phyloP scores from a whole-genome alignment of 306 rosid species.

The Herpetospermum pedunculosum region DNA sequence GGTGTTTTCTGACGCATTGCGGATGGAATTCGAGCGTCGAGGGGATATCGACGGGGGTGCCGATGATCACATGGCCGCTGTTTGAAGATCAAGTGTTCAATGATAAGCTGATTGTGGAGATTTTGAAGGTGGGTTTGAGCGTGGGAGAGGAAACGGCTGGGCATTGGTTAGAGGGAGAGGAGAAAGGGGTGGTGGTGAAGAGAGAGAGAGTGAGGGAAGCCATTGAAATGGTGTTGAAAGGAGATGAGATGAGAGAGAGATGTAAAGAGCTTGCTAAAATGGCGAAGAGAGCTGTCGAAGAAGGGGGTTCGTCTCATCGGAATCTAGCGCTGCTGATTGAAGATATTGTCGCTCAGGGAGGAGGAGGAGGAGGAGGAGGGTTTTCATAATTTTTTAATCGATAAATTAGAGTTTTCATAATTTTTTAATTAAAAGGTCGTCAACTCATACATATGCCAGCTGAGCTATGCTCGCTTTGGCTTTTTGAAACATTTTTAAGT shows the following conservation, averaged over 20 bases:
- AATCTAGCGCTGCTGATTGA: constrained; percentile 25
- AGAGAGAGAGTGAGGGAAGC: constrained; percentile 24
- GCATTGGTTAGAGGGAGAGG: constrained; percentile 30
- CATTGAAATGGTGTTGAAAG: constrained; percentile 27
- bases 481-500: no score
- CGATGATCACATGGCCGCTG: constrained; percentile 53
- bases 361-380: no score
- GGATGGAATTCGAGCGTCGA: constrained; percentile 63
- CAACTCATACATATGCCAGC: no score
- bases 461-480: no score
- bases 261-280: constrained; percentile 18
- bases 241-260: constrained; percentile 26
- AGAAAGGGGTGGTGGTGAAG: constrained; percentile 29
- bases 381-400: no score
- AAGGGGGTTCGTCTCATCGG: constrained; percentile 52
- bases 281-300: constrained; percentile 33
- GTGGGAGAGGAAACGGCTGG: constrained; percentile 28
- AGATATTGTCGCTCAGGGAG: constrained; percentile 14
- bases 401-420: no score
- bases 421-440: no score
- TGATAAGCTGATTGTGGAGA: constrained; percentile 28
- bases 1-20: constrained; percentile 56
- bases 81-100: constrained; percentile 44
- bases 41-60: constrained; percentile 37
- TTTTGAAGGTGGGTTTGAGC: constrained; percentile 23